Percentiles rank a stretch among this genome's conserved stretches.
Conservation (phyloP, 129 eudicot genomes). For the Calendula officinalis region DNA sequence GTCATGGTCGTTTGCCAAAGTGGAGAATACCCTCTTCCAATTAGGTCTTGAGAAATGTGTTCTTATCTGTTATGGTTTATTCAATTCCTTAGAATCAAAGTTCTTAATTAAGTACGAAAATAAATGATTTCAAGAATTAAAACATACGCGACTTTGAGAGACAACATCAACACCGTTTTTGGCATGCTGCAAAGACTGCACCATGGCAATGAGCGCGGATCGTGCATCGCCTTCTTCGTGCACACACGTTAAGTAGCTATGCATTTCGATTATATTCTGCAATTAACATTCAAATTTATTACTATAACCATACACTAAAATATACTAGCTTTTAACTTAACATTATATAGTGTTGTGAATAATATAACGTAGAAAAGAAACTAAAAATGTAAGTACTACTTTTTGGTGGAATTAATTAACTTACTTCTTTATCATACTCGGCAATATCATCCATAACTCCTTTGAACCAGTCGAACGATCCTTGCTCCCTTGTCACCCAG, state of each 20-base stretch:
- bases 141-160: slow-evolving; percentile 83
- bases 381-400: not conserved
- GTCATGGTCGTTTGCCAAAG: slow-evolving; percentile 53
- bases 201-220: slow-evolving; percentile 96
- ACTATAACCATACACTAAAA: not conserved
- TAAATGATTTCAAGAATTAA: not conserved
- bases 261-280: slow-evolving; percentile 91
- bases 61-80: slow-evolving; percentile 51
- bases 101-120: not conserved
- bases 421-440: slow-evolving; percentile 64
- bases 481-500: slow-evolving; percentile 98
- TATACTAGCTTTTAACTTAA: not conserved
- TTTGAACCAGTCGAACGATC: slow-evolving; percentile 96
- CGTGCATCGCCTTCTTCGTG: slow-evolving; percentile 99
- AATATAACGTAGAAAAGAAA: not conserved
- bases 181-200: slow-evolving; percentile 90
- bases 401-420: slow-evolving; percentile 12
- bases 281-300: slow-evolving; percentile 14
- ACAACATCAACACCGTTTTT: slow-evolving; percentile 95
- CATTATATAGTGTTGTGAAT: no score
- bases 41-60: slow-evolving; percentile 97
- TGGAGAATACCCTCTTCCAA: slow-evolving; percentile 84
- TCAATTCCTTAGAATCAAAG: slow-evolving; percentile 16
- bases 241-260: slow-evolving; percentile 88
- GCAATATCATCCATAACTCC: slow-evolving; percentile 98